Percentiles rank a stretch among this genome's conserved stretches.
These are phyloP conservation scores for Pythium sp. DNA, from an alignment of 352 stramenopile species.

Conservation along the genomic window DNA sequence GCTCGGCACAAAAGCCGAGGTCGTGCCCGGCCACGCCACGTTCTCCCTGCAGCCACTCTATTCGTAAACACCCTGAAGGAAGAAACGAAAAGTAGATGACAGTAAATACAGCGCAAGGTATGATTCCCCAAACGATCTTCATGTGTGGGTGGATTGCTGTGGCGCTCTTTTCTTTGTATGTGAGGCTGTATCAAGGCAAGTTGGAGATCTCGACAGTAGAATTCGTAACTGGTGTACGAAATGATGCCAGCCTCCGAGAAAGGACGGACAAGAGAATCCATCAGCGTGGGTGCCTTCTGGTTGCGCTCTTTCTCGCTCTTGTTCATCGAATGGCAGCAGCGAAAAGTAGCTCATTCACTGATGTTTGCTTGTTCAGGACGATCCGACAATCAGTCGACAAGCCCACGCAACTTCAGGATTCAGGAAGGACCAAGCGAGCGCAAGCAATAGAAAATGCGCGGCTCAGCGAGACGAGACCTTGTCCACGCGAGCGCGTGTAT, in stretches of 20 bases:
- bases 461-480: too few relatives aligned
- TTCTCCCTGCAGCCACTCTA: slow-evolving; percentile 20
- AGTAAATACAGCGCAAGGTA: neutral
- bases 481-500: too few relatives aligned
- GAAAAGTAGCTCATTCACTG: neutral
- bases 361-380: neutral
- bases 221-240: neutral
- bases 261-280: neutral
- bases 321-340: neutral
- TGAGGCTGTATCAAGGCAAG: neutral
- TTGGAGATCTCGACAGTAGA: neutral
- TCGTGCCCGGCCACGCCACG: slow-evolving; percentile 61
- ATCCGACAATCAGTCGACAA: too few relatives aligned
- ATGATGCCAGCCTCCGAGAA: neutral
- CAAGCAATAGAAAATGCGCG: too few relatives aligned
- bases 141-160: neutral
- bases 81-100: neutral
- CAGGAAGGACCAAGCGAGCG: too few relatives aligned
- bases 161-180: neutral
- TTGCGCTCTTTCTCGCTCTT: neutral
- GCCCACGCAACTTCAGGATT: too few relatives aligned
- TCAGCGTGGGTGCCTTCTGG: neutral
- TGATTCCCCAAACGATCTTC: neutral
- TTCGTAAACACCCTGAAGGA: neutral
- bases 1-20: slow-evolving; percentile 69